These are phyloP conservation scores for Solanum bulbocastanum DNA, from an alignment of 257 asterid species.

Conservation along the genomic window DNA sequence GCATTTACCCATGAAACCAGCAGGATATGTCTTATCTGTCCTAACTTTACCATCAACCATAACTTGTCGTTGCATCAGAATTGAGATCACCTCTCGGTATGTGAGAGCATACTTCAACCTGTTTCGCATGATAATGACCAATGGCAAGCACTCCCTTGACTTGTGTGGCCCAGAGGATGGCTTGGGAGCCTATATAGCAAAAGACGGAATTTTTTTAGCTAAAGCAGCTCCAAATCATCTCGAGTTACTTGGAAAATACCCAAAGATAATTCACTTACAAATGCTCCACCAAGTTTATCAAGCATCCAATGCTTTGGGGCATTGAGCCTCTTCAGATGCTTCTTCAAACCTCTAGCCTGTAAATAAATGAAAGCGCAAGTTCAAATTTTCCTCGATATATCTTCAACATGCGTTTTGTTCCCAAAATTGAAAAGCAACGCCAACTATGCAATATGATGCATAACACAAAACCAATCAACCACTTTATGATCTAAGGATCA, in stretches of 20 bases:
- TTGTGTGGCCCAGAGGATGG: conserved; percentile 10
- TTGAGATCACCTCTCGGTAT: background rate
- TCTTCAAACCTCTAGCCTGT: conserved; percentile 6
- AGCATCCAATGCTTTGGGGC: conserved; percentile 4
- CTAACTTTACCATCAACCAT: conserved; percentile 2
- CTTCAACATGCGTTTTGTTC: background rate
- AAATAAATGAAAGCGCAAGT: background rate
- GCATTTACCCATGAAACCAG: conserved; percentile 6
- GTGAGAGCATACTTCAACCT: conserved; percentile 10
- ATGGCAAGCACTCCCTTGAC: conserved; percentile 3
- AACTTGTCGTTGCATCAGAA: conserved; percentile 7
- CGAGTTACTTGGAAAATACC: background rate
- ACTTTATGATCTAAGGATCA: background rate
- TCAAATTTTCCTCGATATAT: background rate
- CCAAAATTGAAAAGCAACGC: background rate
- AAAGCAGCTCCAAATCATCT: background rate
- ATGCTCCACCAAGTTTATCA: conserved; percentile 5
- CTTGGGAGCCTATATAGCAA: conserved; percentile 6
- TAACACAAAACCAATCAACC: background rate
- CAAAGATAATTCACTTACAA: background rate
- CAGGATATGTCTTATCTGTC: conserved; percentile 1
- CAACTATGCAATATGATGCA: background rate
- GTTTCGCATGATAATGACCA: conserved; percentile 3
- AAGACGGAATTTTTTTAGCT: background rate
- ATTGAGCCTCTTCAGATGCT: conserved; percentile 7